Conservation (phyloP, 2,329 filamentous ascomycete species). For the Colletotrichum paranaense region DNA sequence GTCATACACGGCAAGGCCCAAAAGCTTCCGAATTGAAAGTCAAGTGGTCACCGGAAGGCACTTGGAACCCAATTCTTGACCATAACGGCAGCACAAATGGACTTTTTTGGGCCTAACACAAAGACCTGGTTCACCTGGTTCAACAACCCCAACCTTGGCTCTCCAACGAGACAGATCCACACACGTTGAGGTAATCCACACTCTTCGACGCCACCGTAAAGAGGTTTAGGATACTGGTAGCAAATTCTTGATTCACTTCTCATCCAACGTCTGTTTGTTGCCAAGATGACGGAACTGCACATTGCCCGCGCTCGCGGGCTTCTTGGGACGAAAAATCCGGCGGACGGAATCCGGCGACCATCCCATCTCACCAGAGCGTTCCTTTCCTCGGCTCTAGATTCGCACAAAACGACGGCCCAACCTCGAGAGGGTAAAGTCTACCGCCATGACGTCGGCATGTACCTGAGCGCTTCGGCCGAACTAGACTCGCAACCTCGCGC, state of each 20-base stretch:
- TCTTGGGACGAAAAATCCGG: slow-evolving; percentile 14
- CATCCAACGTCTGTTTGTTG: neutral
- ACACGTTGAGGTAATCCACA: slow-evolving; percentile 1
- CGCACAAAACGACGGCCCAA: neutral
- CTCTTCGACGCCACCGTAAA: slow-evolving; percentile 6
- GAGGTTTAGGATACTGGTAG: neutral
- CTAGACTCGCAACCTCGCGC: slow-evolving; percentile 14
- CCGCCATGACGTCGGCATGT: slow-evolving; percentile 24
- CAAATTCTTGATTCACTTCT: slow-evolving; percentile 7
- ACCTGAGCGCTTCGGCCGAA: slow-evolving; percentile 27
- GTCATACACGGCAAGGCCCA: neutral
- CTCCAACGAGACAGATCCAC: neutral
- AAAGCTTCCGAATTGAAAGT: neutral
- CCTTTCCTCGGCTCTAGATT: slow-evolving; percentile 1
- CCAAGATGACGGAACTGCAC: slow-evolving; percentile 3
- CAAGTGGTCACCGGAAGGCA: neutral
- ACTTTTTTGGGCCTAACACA: neutral
- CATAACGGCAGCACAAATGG: neutral
- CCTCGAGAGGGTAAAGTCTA: neutral
- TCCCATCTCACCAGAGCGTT: slow-evolving; percentile 5
- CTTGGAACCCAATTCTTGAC: neutral
- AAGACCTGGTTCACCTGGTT: neutral
- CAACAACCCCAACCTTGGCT: slow-evolving; percentile 12
- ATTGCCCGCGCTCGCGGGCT: neutral
- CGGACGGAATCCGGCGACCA: neutral